Evolutionary conservation across 306 rosid genomes (phyloP), one percentile per base, ranked within the genome.

Genomic region (Malus fusca): DNA sequence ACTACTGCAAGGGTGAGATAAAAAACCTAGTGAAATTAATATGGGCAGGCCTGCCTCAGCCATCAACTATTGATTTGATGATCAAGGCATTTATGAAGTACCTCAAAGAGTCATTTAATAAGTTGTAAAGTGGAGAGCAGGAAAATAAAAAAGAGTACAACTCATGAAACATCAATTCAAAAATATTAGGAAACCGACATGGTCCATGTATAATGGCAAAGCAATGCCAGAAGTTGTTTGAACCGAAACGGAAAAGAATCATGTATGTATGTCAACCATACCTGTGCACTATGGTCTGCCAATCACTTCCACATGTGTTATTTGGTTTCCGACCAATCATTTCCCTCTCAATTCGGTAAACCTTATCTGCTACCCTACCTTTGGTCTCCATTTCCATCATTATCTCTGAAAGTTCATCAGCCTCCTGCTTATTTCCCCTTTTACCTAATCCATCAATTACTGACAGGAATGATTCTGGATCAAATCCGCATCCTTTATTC

Each of bases 231-330:
- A 21, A 79, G 56, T 33, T 11, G 18, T 35, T 18, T 11, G 35
- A 52, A 42, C 62, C 55, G 69, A 42, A 33, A 67, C 25, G 52
- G 56, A 42, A 77, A 48, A n/a, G 22, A 66, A 77, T 73, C 58
- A 18, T 72, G 51, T 43, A 56, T 23, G n/a, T 37, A 52, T 28
- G 53, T 69, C 68, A 62, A 46, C 75, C 70, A 67, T 87, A 95
- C 98, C 97, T 92, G 92, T 90, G 86, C 70, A 95, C 72, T 62
- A 90, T 86, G 78, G 83, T 88, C 81, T 74, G 89, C 97, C 98
- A 95, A 75, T 89, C 89, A 73, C 80, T 85, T 73, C 80, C 82
- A 52, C 75, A 79, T 77, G 60, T 37, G 31, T 85, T 82, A 11
- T 64, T 70, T 67, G 75, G 77, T 72, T 79, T 90, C 80, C 84